Evolutionary conservation across 2,329 filamentous ascomycete genomes (phyloP).

Genomic region (Xylariaceae sp.): DNA sequence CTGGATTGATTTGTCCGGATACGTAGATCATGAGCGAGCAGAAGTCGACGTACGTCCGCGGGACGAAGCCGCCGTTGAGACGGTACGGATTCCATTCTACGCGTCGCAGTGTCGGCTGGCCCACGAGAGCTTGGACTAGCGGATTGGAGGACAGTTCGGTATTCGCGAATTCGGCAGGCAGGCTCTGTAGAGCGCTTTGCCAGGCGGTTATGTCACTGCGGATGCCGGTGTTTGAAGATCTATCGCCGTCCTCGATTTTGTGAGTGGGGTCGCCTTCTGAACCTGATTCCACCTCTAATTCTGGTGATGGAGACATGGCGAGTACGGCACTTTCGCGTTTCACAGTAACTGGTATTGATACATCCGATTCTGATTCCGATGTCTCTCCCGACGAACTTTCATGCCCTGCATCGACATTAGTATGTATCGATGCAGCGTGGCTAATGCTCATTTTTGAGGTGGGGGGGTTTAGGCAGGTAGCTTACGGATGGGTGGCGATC

Average conservation of each 20-base stretch:
- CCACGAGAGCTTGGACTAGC: slow-evolving; percentile 21
- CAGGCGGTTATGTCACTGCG: slow-evolving; percentile 24
- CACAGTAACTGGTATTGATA: background rate
- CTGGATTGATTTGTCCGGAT: slow-evolving; percentile 28
- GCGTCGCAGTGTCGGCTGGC: slow-evolving; percentile 22
- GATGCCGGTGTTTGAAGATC: slow-evolving; percentile 3
- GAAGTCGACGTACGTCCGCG: slow-evolving; percentile 25
- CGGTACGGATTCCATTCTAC: slow-evolving; percentile 30
- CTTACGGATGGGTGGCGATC: slow-evolving; percentile 17
- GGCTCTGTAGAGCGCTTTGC: slow-evolving; percentile 20
- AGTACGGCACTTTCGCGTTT: background rate
- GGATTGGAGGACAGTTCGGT: slow-evolving; percentile 17
- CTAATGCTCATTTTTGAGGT: background rate
- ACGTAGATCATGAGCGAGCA: slow-evolving; percentile 29
- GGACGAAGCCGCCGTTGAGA: slow-evolving; percentile 25
- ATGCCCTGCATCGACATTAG: slow-evolving; percentile 1
- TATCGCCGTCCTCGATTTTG: background rate
- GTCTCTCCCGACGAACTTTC: background rate
- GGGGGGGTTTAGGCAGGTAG: background rate
- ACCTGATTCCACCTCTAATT: background rate
- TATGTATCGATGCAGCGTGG: background rate
- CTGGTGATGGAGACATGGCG: background rate
- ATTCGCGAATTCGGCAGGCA: slow-evolving; percentile 23
- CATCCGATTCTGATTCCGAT: background rate
- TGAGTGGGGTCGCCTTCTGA: background rate